phyloP scores from a whole-genome alignment of 225 moss, liverwort and hornwort species.

The Physcomitrellopsis africana region DNA sequence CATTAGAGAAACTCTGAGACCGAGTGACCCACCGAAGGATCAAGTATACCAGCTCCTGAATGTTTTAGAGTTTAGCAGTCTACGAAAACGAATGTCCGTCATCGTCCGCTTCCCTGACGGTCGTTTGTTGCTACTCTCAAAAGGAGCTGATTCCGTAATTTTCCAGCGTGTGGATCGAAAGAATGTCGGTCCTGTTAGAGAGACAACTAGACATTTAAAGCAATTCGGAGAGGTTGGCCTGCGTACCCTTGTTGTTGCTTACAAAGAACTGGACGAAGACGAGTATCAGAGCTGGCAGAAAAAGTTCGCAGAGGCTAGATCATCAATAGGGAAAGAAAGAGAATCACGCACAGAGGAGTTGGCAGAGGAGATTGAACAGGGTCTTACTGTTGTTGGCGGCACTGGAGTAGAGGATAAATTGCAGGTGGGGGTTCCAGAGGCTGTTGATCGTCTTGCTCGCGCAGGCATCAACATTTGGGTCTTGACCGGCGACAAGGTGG shows the following conservation, averaged over 20 bases:
- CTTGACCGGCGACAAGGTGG: slow-evolving; percentile 94
- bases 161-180: slow-evolving; percentile 56
- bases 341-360: slow-evolving; percentile 67
- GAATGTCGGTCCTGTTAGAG: slow-evolving; percentile 43
- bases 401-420: slow-evolving; percentile 97
- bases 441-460: slow-evolving; percentile 78
- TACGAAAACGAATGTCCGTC: slow-evolving; percentile 91
- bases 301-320: slow-evolving; percentile 63
- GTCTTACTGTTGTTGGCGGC: slow-evolving; percentile 76
- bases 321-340: slow-evolving; percentile 64
- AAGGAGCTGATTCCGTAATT: slow-evolving; percentile 92
- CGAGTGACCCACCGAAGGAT: slow-evolving; percentile 42
- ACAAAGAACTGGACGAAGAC: slow-evolving; percentile 65
- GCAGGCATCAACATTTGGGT: slow-evolving; percentile 97
- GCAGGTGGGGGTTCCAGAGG: slow-evolving; percentile 88
- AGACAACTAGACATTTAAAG: slow-evolving; percentile 66
- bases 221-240: slow-evolving; percentile 84
- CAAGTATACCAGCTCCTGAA: slow-evolving; percentile 71
- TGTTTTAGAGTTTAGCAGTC: slow-evolving; percentile 84
- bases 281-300: slow-evolving; percentile 62
- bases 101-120: slow-evolving; percentile 81
- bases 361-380: slow-evolving; percentile 77
- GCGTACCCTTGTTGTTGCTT: slow-evolving; percentile 84
- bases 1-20: slow-evolving; percentile 55
- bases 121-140: slow-evolving; percentile 64